These are phyloP conservation scores for Posidonia australis DNA, from an alignment of 106 monocot genomes.

Conservation along the genomic window DNA sequence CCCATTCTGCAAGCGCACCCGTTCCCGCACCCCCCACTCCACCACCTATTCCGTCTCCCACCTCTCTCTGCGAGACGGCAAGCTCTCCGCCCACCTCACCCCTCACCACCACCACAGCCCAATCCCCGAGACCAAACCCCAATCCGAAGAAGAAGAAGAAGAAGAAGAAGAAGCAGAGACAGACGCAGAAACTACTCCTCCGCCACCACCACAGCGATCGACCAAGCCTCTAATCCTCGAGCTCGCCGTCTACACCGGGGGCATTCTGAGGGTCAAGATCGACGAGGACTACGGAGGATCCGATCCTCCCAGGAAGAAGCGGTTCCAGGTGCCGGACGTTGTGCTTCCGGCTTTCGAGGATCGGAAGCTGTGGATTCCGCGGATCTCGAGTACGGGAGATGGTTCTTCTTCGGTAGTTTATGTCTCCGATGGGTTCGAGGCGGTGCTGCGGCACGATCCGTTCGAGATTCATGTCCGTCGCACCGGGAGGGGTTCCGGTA, in stretches of 20 bases:
- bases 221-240: slow-evolving; percentile 40
- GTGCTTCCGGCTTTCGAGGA: slow-evolving; percentile 66
- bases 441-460: slow-evolving; percentile 65
- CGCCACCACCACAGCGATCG: not conserved
- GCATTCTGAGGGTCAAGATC: slow-evolving; percentile 74
- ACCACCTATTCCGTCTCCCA: slow-evolving; percentile 36
- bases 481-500: not conserved
- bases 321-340: slow-evolving; percentile 85
- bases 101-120: not conserved
- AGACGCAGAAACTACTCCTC: not conserved
- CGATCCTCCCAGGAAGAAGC: slow-evolving; percentile 24
- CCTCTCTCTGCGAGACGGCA: slow-evolving; percentile 51
- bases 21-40: slow-evolving; percentile 61
- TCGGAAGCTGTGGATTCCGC: slow-evolving; percentile 48
- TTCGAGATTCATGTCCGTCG: slow-evolving; percentile 64
- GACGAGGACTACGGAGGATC: slow-evolving; percentile 46
- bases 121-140: not conserved
- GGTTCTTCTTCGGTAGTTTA: slow-evolving; percentile 31
- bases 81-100: slow-evolving; percentile 41
- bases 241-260: slow-evolving; percentile 58
- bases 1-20: slow-evolving; percentile 93
- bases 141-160: too few relatives aligned
- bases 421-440: slow-evolving; percentile 50
- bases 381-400: slow-evolving; percentile 14
- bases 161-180: not conserved